Percentiles rank a stretch among this genome's conserved stretches.
phyloP scores from a whole-genome alignment of 768 basidiomycete genomes.

The Tylopilus subfusipes region DNA sequence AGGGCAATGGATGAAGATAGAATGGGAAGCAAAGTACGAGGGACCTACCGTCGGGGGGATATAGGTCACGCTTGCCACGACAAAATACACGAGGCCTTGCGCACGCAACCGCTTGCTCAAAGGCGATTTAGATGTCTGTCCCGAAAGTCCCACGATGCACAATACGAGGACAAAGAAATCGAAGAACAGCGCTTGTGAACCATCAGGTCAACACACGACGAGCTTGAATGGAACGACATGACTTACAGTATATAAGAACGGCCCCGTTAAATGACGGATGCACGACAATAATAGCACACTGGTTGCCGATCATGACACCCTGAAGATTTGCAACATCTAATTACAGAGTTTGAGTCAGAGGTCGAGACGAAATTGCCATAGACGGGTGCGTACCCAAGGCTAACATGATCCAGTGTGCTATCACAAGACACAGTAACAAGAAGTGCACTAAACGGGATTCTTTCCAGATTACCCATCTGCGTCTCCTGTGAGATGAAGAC shows the following conservation, averaged over 20 bases:
- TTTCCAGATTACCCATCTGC: constrained; percentile 31
- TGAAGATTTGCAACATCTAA: constrained; percentile 16
- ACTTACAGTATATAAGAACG: constrained; percentile 22
- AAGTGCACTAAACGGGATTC: constrained; percentile 11
- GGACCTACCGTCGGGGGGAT: constrained; percentile 12
- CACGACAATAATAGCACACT: not conserved
- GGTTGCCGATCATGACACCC: not conserved
- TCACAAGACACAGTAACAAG: constrained; percentile 6
- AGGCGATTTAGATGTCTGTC: constrained; percentile 11
- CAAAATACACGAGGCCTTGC: constrained; percentile 24
- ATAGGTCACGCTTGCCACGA: constrained; percentile 13
- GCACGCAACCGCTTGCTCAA: constrained; percentile 14
- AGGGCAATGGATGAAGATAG: not conserved
- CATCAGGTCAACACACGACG: not conserved
- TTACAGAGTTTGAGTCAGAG: not conserved
- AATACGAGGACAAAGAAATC: constrained; percentile 22
- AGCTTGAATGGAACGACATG: not conserved
- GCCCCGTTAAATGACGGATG: constrained; percentile 1
- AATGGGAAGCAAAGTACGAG: no score
- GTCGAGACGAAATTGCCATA: not conserved
- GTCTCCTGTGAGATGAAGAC: not conserved
- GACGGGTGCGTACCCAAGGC: constrained; percentile 7
- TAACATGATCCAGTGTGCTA: constrained; percentile 25
- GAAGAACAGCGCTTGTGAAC: constrained; percentile 18
- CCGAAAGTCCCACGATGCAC: constrained; percentile 15